Evolutionary conservation across 1,139 yeast genomes (phyloP).

Genomic region (Hanseniaspora uvarum): DNA sequence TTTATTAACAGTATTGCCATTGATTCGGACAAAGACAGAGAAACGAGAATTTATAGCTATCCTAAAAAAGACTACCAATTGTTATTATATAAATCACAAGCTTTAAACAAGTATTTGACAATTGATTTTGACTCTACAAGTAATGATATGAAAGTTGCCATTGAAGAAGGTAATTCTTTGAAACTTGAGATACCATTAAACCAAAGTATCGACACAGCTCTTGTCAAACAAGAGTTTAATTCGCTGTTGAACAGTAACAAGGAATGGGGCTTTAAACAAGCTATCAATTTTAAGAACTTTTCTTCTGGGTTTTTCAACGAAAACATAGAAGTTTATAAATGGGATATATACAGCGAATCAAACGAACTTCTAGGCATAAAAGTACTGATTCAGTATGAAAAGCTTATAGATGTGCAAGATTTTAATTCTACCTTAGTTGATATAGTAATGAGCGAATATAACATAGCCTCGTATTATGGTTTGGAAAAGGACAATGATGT

Average conservation of each 20-base stretch:
- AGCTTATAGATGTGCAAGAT: background rate
- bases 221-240: conserved; percentile 9
- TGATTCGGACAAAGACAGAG: background rate
- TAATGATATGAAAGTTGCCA: conserved; percentile 1
- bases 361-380: conserved; percentile 8
- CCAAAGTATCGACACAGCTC: background rate
- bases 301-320: conserved; percentile 10
- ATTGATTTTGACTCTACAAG: background rate
- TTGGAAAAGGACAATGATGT: background rate
- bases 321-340: conserved; percentile 1
- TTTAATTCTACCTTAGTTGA: background rate
- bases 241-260: conserved; percentile 13
- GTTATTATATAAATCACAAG: conserved; percentile 12
- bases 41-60: background rate
- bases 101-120: conserved; percentile 8
- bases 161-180: conserved; percentile 3
- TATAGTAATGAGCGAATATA: background rate
- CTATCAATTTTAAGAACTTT: conserved; percentile 1
- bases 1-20: conserved; percentile 15
- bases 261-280: conserved; percentile 14
- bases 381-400: conserved; percentile 3
- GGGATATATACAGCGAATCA: conserved; percentile 10
- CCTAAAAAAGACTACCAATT: conserved; percentile 6
- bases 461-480: background rate
- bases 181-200: background rate